phyloP scores from a whole-genome alignment of 257 asterid genomes.

The Petunia secreta region DNA sequence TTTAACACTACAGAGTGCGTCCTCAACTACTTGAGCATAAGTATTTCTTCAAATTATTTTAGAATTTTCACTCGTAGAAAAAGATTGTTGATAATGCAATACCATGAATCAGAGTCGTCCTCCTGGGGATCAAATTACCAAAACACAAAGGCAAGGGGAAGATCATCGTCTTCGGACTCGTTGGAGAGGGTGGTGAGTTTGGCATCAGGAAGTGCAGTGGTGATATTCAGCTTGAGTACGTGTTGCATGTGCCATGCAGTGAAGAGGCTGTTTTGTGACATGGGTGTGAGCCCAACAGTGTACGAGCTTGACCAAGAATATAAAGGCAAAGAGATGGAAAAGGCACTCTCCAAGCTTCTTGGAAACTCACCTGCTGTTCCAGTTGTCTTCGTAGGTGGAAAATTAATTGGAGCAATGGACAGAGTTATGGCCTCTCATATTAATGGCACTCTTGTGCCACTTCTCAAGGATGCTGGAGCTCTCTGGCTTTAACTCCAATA shows the following conservation, averaged over 20 bases:
- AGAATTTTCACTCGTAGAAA: no score
- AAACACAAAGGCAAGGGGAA: slow-evolving; percentile 21
- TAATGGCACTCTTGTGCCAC: slow-evolving; percentile 47
- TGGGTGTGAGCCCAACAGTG: slow-evolving; percentile 47
- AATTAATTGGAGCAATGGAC: slow-evolving; percentile 50
- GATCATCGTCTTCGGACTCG: slow-evolving; percentile 31
- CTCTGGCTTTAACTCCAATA: slow-evolving; percentile 44
- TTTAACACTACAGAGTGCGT: not conserved
- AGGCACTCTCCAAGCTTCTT: slow-evolving; percentile 41
- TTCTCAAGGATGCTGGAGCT: slow-evolving; percentile 55
- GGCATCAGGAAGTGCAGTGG: slow-evolving; percentile 51
- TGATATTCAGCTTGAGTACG: slow-evolving; percentile 46
- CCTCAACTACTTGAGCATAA: not conserved
- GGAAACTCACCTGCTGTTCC: slow-evolving; percentile 44
- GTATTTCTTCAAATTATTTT: not conserved
- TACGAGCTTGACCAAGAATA: slow-evolving; percentile 51
- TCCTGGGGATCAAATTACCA: slow-evolving; percentile 29
- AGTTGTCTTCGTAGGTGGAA: slow-evolving; percentile 51
- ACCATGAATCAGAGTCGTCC: slow-evolving; percentile 34
- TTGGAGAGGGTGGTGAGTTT: slow-evolving; percentile 46
- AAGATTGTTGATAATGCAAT: slow-evolving; percentile 35
- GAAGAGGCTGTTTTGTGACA: slow-evolving; percentile 47
- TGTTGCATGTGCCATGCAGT: slow-evolving; percentile 63
- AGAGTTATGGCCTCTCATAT: slow-evolving; percentile 57
- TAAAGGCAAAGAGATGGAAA: slow-evolving; percentile 45